A percentile compares a stretch with the other conserved stretches of the same genome.
phyloP scores from a whole-genome alignment of 2,329 filamentous ascomycete species.

The Geosmithia morbida region DNA sequence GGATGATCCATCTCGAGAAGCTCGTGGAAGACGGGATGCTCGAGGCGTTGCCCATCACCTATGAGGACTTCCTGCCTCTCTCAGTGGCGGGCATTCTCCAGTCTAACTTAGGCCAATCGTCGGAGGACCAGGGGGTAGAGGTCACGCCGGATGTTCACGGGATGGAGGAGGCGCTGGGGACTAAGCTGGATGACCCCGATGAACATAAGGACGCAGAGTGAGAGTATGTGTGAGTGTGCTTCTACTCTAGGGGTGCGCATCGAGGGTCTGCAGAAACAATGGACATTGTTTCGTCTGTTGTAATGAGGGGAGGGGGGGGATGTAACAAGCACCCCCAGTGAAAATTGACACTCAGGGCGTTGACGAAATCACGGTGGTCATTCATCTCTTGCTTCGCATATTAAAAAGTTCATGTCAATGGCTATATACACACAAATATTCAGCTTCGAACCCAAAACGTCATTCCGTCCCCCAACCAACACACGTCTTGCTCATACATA shows the following conservation, averaged over 20 bases:
- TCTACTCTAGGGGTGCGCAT: constrained; percentile 1
- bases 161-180: constrained; percentile 5
- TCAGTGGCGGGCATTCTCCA: constrained; percentile 37
- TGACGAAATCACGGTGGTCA: no score
- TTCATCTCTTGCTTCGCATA: no score
- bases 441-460: no score
- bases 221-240: constrained; percentile 2
- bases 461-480: no score
- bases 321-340: no score
- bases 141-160: constrained; percentile 3
- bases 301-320: no score
- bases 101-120: constrained; percentile 19
- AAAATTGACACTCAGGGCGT: no score
- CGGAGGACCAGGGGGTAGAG: not conserved
- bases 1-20: constrained; percentile 8
- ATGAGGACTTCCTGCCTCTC: constrained; percentile 39
- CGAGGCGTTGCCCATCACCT: constrained; percentile 27
- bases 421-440: no score
- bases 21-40: constrained; percentile 18
- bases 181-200: constrained; percentile 3
- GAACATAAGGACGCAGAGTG: constrained; percentile 2
- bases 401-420: no score
- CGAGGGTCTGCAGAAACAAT: not conserved
- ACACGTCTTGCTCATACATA: no score
- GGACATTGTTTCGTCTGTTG: no score